phyloP scores from a whole-genome alignment of 1,139 yeast genomes.

The Yamadazyma aaseri region DNA sequence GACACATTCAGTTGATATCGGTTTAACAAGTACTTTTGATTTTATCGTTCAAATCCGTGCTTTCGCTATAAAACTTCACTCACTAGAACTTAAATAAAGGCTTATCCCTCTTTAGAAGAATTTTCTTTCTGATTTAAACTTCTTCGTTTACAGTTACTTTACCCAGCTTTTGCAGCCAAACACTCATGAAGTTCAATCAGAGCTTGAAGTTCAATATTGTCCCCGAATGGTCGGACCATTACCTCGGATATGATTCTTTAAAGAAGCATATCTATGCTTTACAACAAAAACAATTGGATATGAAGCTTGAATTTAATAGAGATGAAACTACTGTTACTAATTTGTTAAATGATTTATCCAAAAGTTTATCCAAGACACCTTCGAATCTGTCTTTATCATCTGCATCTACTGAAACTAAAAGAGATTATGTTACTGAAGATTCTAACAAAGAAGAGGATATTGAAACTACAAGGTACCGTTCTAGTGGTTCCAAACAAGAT shows the following conservation, averaged over 20 bases:
- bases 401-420: constrained; percentile 6
- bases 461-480: constrained; percentile 1
- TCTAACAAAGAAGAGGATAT: constrained; percentile 6
- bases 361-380: constrained; percentile 7
- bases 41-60: too few relatives aligned
- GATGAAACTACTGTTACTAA: constrained; percentile 27
- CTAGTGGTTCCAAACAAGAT: neutral
- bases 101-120: too few relatives aligned
- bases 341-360: constrained; percentile 20
- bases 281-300: constrained; percentile 37
- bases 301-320: constrained; percentile 18
- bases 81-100: too few relatives aligned
- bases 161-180: constrained; percentile 6
- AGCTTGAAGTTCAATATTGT: constrained; percentile 77
- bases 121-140: too few relatives aligned
- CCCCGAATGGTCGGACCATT: constrained; percentile 75
- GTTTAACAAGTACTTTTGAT: too few relatives aligned
- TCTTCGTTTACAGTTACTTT: too few relatives aligned
- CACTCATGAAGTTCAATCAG: constrained; percentile 69
- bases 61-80: too few relatives aligned
- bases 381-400: constrained; percentile 6
- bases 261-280: constrained; percentile 58
- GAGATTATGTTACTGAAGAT: constrained; percentile 8
- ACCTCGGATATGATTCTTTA: constrained; percentile 62
- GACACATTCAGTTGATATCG: constrained; percentile 4